These are phyloP conservation scores for Brachypodium distachyon DNA, from an alignment of 202 grass and related monocot genomes.

Conservation along the genomic window DNA sequence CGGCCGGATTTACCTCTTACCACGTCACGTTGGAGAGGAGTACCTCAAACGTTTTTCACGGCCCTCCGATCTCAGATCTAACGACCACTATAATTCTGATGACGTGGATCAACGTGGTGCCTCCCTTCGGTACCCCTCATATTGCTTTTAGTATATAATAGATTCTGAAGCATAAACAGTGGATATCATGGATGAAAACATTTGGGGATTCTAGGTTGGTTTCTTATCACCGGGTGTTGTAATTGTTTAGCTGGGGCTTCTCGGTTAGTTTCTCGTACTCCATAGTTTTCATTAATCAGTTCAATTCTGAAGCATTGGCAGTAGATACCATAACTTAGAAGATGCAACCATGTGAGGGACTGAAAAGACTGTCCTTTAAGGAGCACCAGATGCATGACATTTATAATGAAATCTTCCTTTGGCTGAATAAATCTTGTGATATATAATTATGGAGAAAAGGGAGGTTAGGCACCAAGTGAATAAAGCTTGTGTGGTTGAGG, in stretches of 20 bases:
- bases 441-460: neutral
- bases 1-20: no score
- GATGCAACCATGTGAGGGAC: neutral
- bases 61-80: no score
- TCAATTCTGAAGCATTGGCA: neutral
- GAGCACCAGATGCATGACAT: neutral
- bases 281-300: neutral
- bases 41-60: no score
- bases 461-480: neutral
- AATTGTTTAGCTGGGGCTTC: no score
- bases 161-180: neutral
- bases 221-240: no score
- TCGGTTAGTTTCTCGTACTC: slow-evolving; percentile 31
- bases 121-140: no score
- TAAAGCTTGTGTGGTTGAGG: neutral
- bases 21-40: no score
- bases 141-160: no score
- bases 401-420: neutral
- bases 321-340: neutral
- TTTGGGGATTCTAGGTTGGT: neutral
- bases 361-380: neutral
- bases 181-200: neutral
- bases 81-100: no score
- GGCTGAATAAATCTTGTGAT: neutral
- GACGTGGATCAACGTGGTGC: no score